Conservation (phyloP, 257 asterid genomes). For the Linaria vulgaris region DNA sequence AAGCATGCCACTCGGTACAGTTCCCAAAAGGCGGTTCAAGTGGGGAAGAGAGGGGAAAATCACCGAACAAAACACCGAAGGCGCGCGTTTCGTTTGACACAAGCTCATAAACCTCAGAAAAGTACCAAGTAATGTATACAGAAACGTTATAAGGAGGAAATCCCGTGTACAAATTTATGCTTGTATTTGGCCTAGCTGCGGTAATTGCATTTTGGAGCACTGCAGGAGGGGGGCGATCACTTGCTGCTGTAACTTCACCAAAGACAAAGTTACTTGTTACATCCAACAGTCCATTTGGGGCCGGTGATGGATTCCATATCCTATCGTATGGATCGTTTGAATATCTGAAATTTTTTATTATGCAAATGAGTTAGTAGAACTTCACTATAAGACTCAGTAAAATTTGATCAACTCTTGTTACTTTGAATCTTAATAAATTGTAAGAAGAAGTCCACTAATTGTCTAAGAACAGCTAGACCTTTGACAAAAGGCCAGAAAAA, state of each 20-base stretch:
- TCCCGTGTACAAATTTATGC: not conserved
- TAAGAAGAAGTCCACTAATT: too few relatives aligned
- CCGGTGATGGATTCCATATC: conserved; percentile 45
- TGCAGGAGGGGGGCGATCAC: conserved; percentile 44
- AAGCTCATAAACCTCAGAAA: conserved; percentile 45
- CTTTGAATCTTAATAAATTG: too few relatives aligned
- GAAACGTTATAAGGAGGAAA: conserved; percentile 22
- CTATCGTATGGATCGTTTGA: conserved; percentile 53
- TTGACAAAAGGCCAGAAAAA: too few relatives aligned
- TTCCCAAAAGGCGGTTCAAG: conserved; percentile 42
- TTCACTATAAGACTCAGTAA: not conserved
- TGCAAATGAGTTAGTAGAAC: not conserved
- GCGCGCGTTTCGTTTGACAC: conserved; percentile 40
- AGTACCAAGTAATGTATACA: conserved; percentile 51
- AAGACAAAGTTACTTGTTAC: conserved; percentile 7
- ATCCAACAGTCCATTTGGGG: conserved; percentile 22
- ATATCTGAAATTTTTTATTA: conserved; percentile 18
- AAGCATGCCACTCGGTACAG: conserved; percentile 8
- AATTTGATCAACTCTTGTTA: too few relatives aligned
- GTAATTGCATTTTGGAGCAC: conserved; percentile 44
- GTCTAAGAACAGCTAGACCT: too few relatives aligned
- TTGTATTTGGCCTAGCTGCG: not conserved
- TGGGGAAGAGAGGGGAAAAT: conserved; percentile 10
- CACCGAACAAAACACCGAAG: conserved; percentile 30
- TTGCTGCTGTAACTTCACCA: not conserved